A percentile compares a stretch with the other conserved stretches of the same genome.
Conservation (phyloP, 331 rosid species). For the Ulmus americana region DNA sequence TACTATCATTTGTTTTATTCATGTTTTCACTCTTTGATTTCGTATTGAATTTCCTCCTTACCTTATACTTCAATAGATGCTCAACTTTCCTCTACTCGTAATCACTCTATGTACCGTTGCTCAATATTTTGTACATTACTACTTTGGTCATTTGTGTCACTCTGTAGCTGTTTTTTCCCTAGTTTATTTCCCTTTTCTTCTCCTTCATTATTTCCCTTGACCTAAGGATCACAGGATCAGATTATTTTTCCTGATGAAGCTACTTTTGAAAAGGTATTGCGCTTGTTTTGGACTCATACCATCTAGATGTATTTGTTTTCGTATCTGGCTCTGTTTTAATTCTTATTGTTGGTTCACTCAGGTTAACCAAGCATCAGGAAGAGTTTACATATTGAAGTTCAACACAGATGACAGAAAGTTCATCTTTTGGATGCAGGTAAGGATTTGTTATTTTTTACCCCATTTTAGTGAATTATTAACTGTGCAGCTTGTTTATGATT, state of each 20-base stretch:
- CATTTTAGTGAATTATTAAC: constrained; percentile 1
- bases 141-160: neutral
- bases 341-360: constrained; percentile 25
- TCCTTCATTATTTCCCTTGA: constrained; percentile 43
- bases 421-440: constrained; percentile 94
- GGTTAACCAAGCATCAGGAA: constrained; percentile 86
- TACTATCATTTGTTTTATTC: neutral
- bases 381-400: constrained; percentile 80
- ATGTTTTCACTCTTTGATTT: neutral
- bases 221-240: constrained; percentile 60
- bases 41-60: too few species aligned
- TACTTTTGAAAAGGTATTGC: constrained; percentile 73
- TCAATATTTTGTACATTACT: neutral
- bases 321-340: constrained; percentile 8
- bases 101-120: neutral
- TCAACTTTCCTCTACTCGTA: neutral
- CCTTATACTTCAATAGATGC: too few species aligned
- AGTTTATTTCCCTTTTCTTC: neutral
- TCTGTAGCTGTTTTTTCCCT: neutral
- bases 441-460: constrained; percentile 1
- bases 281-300: constrained; percentile 5
- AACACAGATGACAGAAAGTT: constrained; percentile 72
- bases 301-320: neutral
- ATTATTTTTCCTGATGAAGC: constrained; percentile 92
- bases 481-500: constrained; percentile 9